Conservation (phyloP, 768 basidiomycete genomes). For the Xerocomus brunneocitrinus region DNA sequence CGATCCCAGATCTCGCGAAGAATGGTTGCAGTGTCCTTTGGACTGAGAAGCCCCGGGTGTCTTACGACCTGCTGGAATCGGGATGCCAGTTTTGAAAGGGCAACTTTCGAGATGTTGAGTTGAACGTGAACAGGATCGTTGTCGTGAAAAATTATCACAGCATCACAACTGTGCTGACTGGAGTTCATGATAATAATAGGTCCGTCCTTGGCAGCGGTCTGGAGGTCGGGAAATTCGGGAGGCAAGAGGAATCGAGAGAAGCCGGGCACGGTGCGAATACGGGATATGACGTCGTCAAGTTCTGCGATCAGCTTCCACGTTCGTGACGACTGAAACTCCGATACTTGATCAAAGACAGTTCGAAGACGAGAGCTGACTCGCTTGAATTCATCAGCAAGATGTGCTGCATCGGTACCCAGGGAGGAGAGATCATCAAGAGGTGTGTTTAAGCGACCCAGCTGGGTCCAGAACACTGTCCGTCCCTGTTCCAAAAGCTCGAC, state of each 20-base stretch:
- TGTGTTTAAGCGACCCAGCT: neutral
- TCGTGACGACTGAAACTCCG: neutral
- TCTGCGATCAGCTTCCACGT: neutral
- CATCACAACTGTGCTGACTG: conserved; percentile 3
- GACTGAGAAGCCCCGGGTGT: neutral
- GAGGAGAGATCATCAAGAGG: neutral
- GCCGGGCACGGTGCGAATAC: neutral
- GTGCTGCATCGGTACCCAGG: neutral
- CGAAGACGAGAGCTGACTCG: neutral
- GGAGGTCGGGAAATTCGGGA: conserved; percentile 5
- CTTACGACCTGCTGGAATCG: neutral
- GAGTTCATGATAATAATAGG: conserved; percentile 6
- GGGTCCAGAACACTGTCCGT: neutral
- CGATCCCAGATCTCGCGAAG: conserved; percentile 6
- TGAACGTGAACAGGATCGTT: neutral
- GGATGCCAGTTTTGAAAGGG: neutral
- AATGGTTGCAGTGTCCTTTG: neutral
- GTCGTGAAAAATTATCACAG: conserved; percentile 4
- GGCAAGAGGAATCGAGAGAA: conserved; percentile 15
- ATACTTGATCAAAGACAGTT: neutral
- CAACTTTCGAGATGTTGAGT: neutral
- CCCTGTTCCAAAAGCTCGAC: neutral
- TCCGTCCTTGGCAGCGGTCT: conserved; percentile 1
- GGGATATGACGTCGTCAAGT: neutral
- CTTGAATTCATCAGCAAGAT: neutral